Evolutionary conservation across 345 rosid species (phyloP), one percentile per base, ranked within the genome.

Genomic region (Acer campestre): DNA sequence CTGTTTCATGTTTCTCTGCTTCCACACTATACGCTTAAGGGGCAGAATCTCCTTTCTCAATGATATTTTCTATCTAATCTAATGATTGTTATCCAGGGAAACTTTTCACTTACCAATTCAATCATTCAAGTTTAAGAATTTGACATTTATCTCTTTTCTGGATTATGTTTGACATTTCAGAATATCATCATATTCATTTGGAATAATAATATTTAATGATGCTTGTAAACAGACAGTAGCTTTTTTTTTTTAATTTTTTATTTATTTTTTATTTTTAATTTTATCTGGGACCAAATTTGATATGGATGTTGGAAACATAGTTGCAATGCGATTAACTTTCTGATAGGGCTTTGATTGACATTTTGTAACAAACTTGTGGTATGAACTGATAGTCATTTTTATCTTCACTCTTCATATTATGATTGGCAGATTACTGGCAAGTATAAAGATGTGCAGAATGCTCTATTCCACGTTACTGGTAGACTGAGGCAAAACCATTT

Each of bases 391-490:
- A 51, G 46, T 49, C 51, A 10, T 31, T 62, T 61, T 35, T 53
- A n/a, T 48, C 31, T 14, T 61, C 29, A 71, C 66, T 68, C 3
- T 46, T 46, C 49, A 17, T 53, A 46, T 59, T 65, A n/a, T 72
- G 75, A 79, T 78, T 59, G 63, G 72, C 85, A 88, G 91, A 86
- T 88, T 31, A 76, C 73, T 20, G 91, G 91, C 3, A 84, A 72
- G 58, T 83, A 81, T 80, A 71, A 61, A 76, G 76, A 68, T 23
- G 89, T 86, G 69, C 86, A 83, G 61, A 86, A 86, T 70, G 86
- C 85, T 55, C 70, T 88, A 38, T 73, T 78, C 74, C 79, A 80
- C 68, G 83, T 88, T 62, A 84, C 86, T 68, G 27, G 81, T 49
- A 78, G 68, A 71, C 80, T 86, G 48, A 82, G 89, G 81, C 79